Conservation (phyloP, 192 early-diverging fungal genomes). For the Coemansia sp. region DNA sequence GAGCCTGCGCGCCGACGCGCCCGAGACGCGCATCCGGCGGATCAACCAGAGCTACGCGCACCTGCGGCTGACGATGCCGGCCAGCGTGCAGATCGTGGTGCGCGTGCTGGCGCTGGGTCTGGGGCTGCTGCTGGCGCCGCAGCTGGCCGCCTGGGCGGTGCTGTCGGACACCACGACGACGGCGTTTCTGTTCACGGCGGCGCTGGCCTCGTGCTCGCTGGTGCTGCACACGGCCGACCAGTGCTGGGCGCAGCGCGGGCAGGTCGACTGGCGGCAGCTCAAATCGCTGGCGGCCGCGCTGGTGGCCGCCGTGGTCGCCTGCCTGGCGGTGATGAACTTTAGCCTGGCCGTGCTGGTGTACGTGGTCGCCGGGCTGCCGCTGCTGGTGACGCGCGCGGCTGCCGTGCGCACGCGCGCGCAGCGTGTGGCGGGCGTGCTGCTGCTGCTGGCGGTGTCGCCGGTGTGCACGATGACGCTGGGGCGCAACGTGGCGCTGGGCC, state of each 20-base stretch:
- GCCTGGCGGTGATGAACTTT: constrained; percentile 69
- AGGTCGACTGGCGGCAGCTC: constrained; percentile 45
- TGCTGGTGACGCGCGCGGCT: constrained; percentile 55
- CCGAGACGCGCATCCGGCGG: constrained; percentile 36
- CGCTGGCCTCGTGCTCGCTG: constrained; percentile 29
- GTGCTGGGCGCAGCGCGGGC: constrained; percentile 44
- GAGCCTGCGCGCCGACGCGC: constrained; percentile 25
- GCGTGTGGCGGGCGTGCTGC: constrained; percentile 3
- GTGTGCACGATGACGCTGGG: constrained; percentile 56
- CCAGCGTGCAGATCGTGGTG: constrained; percentile 16
- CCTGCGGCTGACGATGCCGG: constrained; percentile 30
- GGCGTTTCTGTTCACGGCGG: constrained; percentile 30
- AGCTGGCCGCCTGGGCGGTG: constrained; percentile 16
- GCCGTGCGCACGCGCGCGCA: constrained; percentile 2
- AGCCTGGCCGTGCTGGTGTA: constrained; percentile 62
- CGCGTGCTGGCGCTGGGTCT: constrained; percentile 50
- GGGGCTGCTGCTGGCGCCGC: constrained; percentile 22
- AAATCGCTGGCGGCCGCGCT: constrained; percentile 39
- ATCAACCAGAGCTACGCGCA: constrained; percentile 41
- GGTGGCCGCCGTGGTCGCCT: constrained; percentile 59
- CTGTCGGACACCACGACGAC: constrained; percentile 18
- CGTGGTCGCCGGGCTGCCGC: constrained; percentile 57
- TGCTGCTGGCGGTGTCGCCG: constrained; percentile 52
- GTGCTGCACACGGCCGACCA: constrained; percentile 58
- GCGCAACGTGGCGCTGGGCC: constrained; percentile 39